Conservation (phyloP, 345 rosid species). For the Acer negundo region DNA sequence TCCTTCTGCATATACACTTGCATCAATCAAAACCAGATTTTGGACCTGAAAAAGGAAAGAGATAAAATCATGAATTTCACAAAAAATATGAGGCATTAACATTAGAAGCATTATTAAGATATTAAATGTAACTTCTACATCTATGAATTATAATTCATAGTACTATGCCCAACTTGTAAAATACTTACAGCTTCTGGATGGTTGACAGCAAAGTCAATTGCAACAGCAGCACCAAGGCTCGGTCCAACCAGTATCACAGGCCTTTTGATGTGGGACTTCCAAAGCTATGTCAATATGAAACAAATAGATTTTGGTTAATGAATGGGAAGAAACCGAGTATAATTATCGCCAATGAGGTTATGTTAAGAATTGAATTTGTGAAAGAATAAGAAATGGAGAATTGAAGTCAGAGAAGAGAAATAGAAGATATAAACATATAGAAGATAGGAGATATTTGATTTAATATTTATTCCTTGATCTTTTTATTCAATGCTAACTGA, state of each 20-base stretch:
- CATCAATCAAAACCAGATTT: conserved; percentile 77
- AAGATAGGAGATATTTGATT: too few species aligned
- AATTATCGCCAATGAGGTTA: neutral
- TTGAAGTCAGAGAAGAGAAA: too few species aligned
- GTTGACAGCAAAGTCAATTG: conserved; percentile 73
- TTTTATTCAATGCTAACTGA: too few species aligned
- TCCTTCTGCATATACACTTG: conserved; percentile 92
- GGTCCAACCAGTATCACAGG: conserved; percentile 90
- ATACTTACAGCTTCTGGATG: conserved; percentile 84
- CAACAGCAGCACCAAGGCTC: conserved; percentile 96
- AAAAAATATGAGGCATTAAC: neutral
- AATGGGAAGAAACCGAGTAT: neutral
- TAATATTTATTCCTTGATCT: too few species aligned
- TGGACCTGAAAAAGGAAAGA: conserved; percentile 51
- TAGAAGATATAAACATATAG: too few species aligned
- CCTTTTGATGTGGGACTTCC: conserved; percentile 77
- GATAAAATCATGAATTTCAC: neutral
- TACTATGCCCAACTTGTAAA: conserved; percentile 13
- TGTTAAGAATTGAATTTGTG: too few species aligned
- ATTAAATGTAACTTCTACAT: neutral
- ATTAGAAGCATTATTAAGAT: neutral
- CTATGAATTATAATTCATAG: neutral
- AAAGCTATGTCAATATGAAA: conserved; percentile 50
- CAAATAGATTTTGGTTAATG: conserved; percentile 14
- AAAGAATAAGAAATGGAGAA: too few species aligned